Base-by-base conservation (phyloP, 768 basidiomycete species). In the Lactifluus pinguis region DNA sequence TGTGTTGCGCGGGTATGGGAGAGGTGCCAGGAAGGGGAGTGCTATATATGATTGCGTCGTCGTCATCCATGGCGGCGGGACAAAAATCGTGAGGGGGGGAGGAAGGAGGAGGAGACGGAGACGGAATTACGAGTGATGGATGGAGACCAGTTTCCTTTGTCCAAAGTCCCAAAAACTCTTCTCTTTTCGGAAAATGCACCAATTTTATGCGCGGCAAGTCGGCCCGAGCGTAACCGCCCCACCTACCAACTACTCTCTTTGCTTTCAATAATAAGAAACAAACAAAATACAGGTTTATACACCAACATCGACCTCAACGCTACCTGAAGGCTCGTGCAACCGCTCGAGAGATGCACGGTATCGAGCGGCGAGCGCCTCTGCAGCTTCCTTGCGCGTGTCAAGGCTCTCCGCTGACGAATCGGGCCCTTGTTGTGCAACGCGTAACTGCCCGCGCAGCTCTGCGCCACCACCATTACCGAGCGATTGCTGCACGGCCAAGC, bases 321-420 rank as follows among this genome's bases (percentile, higher is more conserved):
- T 55, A 17, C 44, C 32, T 19, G 44, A 44, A 4, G 21, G 41
- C 21, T 53, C 47, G n/a, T 54, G 55, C 63, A 53, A 41, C 38
- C 45, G 51, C 49, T 57, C 65, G 4, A 59, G 59, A 1, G 65
- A 53, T 6, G 63, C 65, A 32, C 53, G 55, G 19, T 66, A 66
- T 19, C 59, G 49, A n/a, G 54, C 53, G 2, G 65, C 65, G 11
- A 66, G 63, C 14, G 56, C 63, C 38, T 64, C 63, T 6, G 49
- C 65, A 5, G 65, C 65, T n/a, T 66, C 58, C 9, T 57, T 53
- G 17, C 63, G 65, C 32, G 54, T 45, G 25, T 66, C 65, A 29
- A 66, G 41, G 59, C 65, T 66, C 55, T 57, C 60, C 8, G 63
- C 61, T 8, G 56, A 57, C 39, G 50, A 15, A 39, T 65, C 64